phyloP scores from a whole-genome alignment of 495 filamentous ascomycete genomes.

The Penicillium parvum region DNA sequence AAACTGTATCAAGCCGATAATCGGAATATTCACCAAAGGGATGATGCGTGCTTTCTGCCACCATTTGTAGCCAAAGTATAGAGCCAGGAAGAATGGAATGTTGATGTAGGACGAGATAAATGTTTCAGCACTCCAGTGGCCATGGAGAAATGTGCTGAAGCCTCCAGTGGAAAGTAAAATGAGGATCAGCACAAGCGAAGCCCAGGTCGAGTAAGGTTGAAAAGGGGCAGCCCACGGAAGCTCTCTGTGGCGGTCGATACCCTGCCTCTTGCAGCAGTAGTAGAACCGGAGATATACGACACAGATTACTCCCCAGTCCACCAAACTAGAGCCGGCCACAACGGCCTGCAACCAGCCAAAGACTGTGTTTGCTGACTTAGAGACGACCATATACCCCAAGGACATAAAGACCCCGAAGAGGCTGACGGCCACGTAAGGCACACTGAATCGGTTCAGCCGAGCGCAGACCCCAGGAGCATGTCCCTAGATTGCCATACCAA shows the following conservation, averaged over 20 bases:
- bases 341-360: slow-evolving; percentile 54
- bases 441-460: slow-evolving; percentile 53
- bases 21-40: slow-evolving; percentile 40
- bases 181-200: background rate
- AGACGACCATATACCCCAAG: slow-evolving; percentile 51
- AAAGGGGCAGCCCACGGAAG: slow-evolving; percentile 42
- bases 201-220: slow-evolving; percentile 45
- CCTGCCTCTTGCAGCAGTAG: slow-evolving; percentile 42
- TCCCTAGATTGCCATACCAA: slow-evolving; percentile 30
- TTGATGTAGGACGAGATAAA: slow-evolving; percentile 11
- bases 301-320: slow-evolving; percentile 50
- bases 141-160: slow-evolving; percentile 6
- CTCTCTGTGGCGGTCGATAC: slow-evolving; percentile 22
- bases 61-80: background rate
- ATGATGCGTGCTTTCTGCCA: slow-evolving; percentile 47
- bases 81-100: slow-evolving; percentile 6
- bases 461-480: slow-evolving; percentile 39
- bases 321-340: slow-evolving; percentile 43
- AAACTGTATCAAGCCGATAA: slow-evolving; percentile 1
- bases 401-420: slow-evolving; percentile 43
- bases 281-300: slow-evolving; percentile 51
- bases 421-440: slow-evolving; percentile 48
- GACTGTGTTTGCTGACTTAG: slow-evolving; percentile 44
- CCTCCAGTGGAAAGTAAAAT: background rate
- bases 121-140: slow-evolving; percentile 1